Percentiles rank a stretch among this genome's conserved stretches.
Evolutionary conservation across 345 rosid genomes (phyloP).

Genomic region (Lagerstroemia speciosa): DNA sequence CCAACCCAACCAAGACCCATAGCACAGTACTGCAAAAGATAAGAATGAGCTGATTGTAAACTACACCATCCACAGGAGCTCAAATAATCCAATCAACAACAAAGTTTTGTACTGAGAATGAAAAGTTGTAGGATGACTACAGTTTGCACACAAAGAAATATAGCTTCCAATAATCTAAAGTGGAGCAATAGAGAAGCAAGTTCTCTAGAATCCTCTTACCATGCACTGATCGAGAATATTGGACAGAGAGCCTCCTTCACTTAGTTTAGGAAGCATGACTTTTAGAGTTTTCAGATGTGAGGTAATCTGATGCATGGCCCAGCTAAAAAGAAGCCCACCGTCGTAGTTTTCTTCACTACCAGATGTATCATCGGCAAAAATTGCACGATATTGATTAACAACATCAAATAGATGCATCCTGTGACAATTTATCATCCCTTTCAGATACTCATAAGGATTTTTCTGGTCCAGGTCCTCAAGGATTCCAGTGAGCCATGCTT

Average conservation of each 20-base stretch:
- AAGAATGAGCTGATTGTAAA: slow-evolving; percentile 6
- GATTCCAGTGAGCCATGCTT: slow-evolving; percentile 96
- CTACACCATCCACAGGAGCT: background rate
- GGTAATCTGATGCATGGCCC: slow-evolving; percentile 99
- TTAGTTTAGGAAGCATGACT: slow-evolving; percentile 89
- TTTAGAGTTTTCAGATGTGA: slow-evolving; percentile 91
- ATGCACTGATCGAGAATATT: slow-evolving; percentile 94
- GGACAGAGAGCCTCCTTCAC: slow-evolving; percentile 89
- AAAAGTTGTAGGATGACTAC: background rate
- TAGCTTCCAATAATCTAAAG: background rate
- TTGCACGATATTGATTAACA: slow-evolving; percentile 93
- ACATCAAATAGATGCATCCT: slow-evolving; percentile 90
- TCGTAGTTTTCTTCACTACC: slow-evolving; percentile 92
- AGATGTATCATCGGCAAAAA: slow-evolving; percentile 92
- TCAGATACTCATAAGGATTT: slow-evolving; percentile 81
- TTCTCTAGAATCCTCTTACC: slow-evolving; percentile 31
- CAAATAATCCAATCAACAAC: background rate
- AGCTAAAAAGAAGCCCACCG: slow-evolving; percentile 90
- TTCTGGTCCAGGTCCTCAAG: slow-evolving; percentile 90
- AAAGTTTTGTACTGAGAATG: background rate
- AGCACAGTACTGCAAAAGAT: slow-evolving; percentile 65
- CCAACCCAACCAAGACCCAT: slow-evolving; percentile 97
- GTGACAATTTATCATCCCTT: slow-evolving; percentile 56
- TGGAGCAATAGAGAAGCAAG: background rate
- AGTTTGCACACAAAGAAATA: background rate